Conservation (phyloP, 2,329 filamentous ascomycete genomes). For the Neofusicoccum sp. region DNA sequence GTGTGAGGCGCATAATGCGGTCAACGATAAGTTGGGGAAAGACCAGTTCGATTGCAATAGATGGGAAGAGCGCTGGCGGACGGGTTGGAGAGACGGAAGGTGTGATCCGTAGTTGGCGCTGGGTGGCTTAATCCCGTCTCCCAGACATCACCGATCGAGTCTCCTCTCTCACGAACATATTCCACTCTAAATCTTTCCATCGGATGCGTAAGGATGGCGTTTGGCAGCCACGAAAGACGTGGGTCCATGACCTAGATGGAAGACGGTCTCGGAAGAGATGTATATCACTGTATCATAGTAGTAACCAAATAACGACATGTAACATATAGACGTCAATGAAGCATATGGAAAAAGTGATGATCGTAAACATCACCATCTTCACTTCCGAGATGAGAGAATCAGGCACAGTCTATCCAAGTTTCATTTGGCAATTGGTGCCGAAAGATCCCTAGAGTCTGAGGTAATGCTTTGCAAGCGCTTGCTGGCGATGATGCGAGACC, state of each 20-base stretch:
- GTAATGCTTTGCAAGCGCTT: conserved; percentile 9
- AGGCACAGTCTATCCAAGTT: conserved; percentile 10
- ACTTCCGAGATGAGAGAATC: neutral
- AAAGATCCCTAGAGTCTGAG: conserved; percentile 12
- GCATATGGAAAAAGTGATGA: neutral
- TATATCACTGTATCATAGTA: no score
- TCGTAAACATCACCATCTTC: neutral
- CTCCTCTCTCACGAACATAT: neutral
- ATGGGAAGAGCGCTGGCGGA: conserved; percentile 95
- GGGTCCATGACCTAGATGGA: neutral
- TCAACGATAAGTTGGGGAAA: conserved; percentile 90
- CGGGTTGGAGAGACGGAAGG: conserved; percentile 75
- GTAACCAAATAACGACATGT: no score
- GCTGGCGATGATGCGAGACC: conserved; percentile 13
- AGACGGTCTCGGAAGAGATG: neutral
- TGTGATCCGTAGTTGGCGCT: conserved; percentile 53
- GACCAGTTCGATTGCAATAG: conserved; percentile 81
- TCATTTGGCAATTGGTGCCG: conserved; percentile 5
- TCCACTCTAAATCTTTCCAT: neutral
- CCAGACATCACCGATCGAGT: neutral
- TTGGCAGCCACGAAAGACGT: neutral
- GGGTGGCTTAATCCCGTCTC: neutral
- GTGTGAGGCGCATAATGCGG: conserved; percentile 84
- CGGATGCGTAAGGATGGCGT: neutral
- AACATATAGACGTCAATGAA: neutral